Evolutionary conservation across 441 rosid genomes (phyloP), one percentile per base, ranked within the genome.

Genomic region (Adansonia madagascariensis): DNA sequence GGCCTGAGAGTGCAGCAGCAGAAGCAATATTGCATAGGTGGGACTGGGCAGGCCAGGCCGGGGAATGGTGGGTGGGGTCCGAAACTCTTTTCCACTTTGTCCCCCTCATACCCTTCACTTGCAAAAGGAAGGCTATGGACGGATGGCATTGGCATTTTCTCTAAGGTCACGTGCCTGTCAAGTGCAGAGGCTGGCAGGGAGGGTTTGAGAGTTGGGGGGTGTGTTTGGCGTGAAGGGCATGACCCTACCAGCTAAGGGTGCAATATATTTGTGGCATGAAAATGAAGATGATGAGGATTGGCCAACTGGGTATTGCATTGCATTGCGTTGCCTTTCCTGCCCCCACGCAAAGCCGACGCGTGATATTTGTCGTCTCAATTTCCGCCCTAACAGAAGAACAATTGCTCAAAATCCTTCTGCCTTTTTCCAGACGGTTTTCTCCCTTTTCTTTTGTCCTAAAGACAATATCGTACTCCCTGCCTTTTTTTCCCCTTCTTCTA

Each of bases 211-310:
- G 0, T 17, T 8, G 60, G 55, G 60, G 1, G 22, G 59, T 18
- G 59, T 53, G 18, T 81, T 71, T 35, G 41, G 84, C 81, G 84
- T 81, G 84, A 79, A 20, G 44, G 31, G 5, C 68, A 65, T 73
- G 87, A 47, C 82, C 82, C 81, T 8, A 75, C 83, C 65, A 31
- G 17, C 47, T 76, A 55, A 75, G 49, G 27, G 52, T 66, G 56
- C 56, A 46, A 43, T 44, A n/a, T 6, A 43, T 43, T 66, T 18
- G 53, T 17, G 31, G 71, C 71, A 43, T 9, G 27, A 44, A 4
- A n/a, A 18, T 35, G 71, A 35, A 35, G 39, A 35, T 35, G 39
- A 35, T 35, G 39, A 35, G 39, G 39, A 35, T 35, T 35, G 39
- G 39, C 39, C 39, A 35, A 35, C 39, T 35, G 39, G 39, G 39